Conservation (phyloP, 2,329 filamentous ascomycete genomes). For the Claviceps sorghi region DNA sequence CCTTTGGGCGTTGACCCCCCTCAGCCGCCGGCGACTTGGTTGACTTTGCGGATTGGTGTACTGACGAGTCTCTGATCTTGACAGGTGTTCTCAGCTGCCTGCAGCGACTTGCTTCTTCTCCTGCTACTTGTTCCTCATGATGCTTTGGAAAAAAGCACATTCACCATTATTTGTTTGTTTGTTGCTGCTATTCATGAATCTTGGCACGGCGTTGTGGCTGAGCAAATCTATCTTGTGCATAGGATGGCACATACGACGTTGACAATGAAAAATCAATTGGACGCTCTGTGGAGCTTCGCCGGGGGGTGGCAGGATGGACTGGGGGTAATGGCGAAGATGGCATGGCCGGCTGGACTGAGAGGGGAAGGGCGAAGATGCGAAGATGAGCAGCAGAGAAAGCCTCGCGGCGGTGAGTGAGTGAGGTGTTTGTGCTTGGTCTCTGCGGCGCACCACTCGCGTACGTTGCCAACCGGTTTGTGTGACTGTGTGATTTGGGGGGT, state of each 20-base stretch:
- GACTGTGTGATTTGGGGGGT: too few relatives aligned
- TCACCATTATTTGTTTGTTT: not conserved
- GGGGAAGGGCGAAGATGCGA: too few relatives aligned
- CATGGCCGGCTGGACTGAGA: too few relatives aligned
- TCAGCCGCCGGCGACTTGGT: not conserved
- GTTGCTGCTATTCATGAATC: not conserved
- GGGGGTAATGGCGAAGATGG: not conserved
- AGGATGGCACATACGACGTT: not conserved
- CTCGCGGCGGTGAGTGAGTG: too few relatives aligned
- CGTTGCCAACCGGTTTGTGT: too few relatives aligned
- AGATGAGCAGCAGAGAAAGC: too few relatives aligned
- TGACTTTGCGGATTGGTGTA: not conserved
- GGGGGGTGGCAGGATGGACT: not conserved
- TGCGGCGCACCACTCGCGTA: not conserved
- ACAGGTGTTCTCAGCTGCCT: constrained; percentile 29
- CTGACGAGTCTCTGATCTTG: constrained; percentile 1
- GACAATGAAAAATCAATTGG: not conserved
- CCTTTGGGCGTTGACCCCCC: too few relatives aligned
- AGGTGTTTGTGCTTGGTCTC: not conserved
- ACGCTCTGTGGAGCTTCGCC: not conserved
- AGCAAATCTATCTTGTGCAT: not conserved
- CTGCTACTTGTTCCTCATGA: constrained; percentile 3
- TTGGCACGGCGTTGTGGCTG: constrained; percentile 4
- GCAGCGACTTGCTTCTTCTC: constrained; percentile 23
- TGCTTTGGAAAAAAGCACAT: constrained; percentile 2